Evolutionary conservation across 148 eudicot genomes (phyloP), one percentile per base, ranked within the genome.

Genomic region (Camellia lanceoleosa): DNA sequence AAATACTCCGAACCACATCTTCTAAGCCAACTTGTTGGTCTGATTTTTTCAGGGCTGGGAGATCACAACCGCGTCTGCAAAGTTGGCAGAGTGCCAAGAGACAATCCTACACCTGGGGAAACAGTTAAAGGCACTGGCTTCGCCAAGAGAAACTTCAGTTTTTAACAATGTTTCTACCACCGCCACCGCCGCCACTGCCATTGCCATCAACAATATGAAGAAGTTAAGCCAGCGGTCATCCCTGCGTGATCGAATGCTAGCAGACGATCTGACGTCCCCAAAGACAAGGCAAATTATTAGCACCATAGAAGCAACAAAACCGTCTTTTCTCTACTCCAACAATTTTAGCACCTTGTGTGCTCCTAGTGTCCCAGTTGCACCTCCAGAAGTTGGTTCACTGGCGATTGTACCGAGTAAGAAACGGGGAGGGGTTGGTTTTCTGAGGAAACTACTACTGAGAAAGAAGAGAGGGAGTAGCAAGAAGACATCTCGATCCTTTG

Each of bases 371-470:
- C 60, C 59, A 64, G 61, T 79, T 41, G 63, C 44, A 43, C 51
- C 84, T 71, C 65, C 81, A n/a, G 81, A 74, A 83, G 80, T 61
- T 14, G 80, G 86, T 14, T 74, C 83, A 72, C 73, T 91, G 84
- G 90, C 90, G 14, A 78, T 96, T 80, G 88, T 87, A 61, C 84
- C 91, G 10, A 80, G 84, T 64, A 91, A 92, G 81, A 86, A 84
- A 84, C 75, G 67, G 42, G 81, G 87, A 81, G 97, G 93, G 73
- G 68, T 89, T 62, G 88, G 91, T 20, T 87, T 92, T 52, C 86
- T 92, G 80, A 92, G 80, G 71, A 93, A 91, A 80, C 74, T 95
- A 42, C 84, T 93, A 75, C 46, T 85, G 71, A 91, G 94, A 71
- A 90, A 88, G 89, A 95, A 87, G 80, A 89, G 79, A 82, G 84